A percentile compares a stretch with the other conserved stretches of the same genome.
phyloP scores from a whole-genome alignment of 495 filamentous ascomycete species.

The Penicillium coffeae region DNA sequence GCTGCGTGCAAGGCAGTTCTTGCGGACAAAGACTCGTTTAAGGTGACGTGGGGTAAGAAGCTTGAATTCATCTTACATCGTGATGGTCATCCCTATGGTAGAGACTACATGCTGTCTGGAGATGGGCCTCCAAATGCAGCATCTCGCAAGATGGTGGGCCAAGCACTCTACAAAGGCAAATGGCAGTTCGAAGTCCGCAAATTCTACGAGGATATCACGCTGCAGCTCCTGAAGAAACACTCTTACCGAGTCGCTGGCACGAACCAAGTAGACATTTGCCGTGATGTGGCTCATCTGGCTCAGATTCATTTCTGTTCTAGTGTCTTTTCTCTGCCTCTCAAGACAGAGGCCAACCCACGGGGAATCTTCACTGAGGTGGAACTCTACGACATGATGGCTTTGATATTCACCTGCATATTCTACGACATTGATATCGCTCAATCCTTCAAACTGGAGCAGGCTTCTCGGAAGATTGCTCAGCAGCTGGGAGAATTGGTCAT shows the following conservation, averaged over 20 bases:
- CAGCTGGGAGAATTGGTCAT: slow-evolving; percentile 59
- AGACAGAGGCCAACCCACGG: slow-evolving; percentile 54
- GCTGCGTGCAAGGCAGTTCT: slow-evolving; percentile 47
- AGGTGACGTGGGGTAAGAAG: slow-evolving; percentile 53
- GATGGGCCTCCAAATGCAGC: slow-evolving; percentile 44
- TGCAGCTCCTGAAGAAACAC: slow-evolving; percentile 46
- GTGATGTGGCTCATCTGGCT: slow-evolving; percentile 58
- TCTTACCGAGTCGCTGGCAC: slow-evolving; percentile 48
- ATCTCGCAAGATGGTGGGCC: slow-evolving; percentile 45
- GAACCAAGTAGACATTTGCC: slow-evolving; percentile 61
- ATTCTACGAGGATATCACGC: slow-evolving; percentile 52
- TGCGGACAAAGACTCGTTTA: slow-evolving; percentile 48
- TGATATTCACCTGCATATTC: slow-evolving; percentile 61
- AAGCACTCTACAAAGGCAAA: slow-evolving; percentile 46
- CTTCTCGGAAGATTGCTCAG: slow-evolving; percentile 49
- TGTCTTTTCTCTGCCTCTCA: slow-evolving; percentile 61
- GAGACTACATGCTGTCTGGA: slow-evolving; percentile 53
- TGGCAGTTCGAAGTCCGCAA: slow-evolving; percentile 48
- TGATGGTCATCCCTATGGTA: slow-evolving; percentile 37
- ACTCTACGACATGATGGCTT: slow-evolving; percentile 55
- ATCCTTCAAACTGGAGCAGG: slow-evolving; percentile 58
- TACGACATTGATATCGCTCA: slow-evolving; percentile 62
- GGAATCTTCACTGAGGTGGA: slow-evolving; percentile 56
- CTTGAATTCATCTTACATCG: slow-evolving; percentile 48
- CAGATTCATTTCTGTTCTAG: slow-evolving; percentile 58